Evolutionary conservation across 1,284 basidiomycete species (phyloP).

Genomic region (Kwoniella shivajii): DNA sequence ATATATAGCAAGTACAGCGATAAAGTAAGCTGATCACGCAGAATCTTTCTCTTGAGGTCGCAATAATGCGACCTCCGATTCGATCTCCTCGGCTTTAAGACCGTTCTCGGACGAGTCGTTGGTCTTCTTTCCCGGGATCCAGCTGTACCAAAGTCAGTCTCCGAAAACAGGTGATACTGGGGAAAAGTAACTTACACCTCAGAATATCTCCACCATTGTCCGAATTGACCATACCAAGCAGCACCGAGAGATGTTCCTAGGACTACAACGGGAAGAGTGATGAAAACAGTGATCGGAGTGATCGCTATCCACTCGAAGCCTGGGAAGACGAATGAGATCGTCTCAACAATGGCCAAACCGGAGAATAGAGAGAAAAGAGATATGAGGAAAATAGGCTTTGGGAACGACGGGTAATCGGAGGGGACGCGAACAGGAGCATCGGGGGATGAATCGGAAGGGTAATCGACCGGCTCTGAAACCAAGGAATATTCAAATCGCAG

Average conservation of each 20-base stretch:
- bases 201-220: conserved; percentile 10
- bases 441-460: conserved; percentile 1
- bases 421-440: conserved; percentile 11
- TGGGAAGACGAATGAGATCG: conserved; percentile 3
- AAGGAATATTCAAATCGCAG: conserved; percentile 12
- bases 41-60: background rate
- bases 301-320: conserved; percentile 7
- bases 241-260: conserved; percentile 4
- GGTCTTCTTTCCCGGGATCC: background rate
- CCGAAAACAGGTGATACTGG: background rate
- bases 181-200: conserved; percentile 6
- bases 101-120: background rate
- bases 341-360: background rate
- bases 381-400: conserved; percentile 10
- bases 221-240: conserved; percentile 5
- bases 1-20: background rate
- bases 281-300: conserved; percentile 6
- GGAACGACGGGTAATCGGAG: conserved; percentile 10
- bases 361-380: conserved; percentile 1
- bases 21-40: background rate
- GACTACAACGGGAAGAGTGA: conserved; percentile 11
- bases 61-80: background rate
- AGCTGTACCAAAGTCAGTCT: background rate
- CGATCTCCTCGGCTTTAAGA: background rate
- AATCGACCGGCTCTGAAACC: background rate